Evolutionary conservation across 2,329 filamentous ascomycete genomes (phyloP).

Genomic region (Alternaria dauci): DNA sequence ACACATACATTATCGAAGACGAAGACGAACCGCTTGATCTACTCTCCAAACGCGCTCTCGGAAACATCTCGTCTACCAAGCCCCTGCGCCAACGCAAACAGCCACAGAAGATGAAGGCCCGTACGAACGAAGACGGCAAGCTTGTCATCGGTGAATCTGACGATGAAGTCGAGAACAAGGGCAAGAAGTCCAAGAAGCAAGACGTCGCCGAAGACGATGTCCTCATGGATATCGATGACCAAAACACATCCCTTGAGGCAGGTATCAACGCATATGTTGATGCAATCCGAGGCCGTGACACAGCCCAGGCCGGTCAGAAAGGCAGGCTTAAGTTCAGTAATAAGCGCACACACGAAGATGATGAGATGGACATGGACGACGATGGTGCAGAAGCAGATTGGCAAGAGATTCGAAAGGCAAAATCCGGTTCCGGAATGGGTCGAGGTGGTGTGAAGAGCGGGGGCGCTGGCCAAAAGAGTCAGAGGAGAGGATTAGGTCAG

Average conservation of each 20-base stretch:
- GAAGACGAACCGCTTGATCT: constrained; percentile 95
- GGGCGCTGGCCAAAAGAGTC: constrained; percentile 29
- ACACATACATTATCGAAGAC: constrained; percentile 90
- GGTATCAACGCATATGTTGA: constrained; percentile 69
- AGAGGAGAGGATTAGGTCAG: constrained; percentile 49
- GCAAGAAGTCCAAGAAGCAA: constrained; percentile 45
- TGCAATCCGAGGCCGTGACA: constrained; percentile 67
- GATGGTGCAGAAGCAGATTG: constrained; percentile 47
- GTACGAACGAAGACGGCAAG: constrained; percentile 76
- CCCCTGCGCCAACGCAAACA: constrained; percentile 71
- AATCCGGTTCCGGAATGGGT: constrained; percentile 43
- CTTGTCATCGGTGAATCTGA: constrained; percentile 72
- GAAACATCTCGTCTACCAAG: constrained; percentile 91
- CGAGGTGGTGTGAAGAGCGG: constrained; percentile 34
- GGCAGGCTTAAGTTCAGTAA: constrained; percentile 69
- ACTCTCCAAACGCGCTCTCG: constrained; percentile 85
- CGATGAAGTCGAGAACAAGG: constrained; percentile 37
- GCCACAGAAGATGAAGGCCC: constrained; percentile 54
- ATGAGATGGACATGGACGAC: constrained; percentile 59
- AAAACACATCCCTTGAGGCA: constrained; percentile 55
- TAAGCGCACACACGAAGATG: constrained; percentile 54
- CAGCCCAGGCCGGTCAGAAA: constrained; percentile 65
- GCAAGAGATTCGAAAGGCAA: constrained; percentile 49
- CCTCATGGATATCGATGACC: constrained; percentile 68
- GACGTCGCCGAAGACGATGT: constrained; percentile 54